Percentiles rank a stretch among this genome's conserved stretches.
Conservation (phyloP, 768 basidiomycete species). For the Hydnomerulius pinastri region DNA sequence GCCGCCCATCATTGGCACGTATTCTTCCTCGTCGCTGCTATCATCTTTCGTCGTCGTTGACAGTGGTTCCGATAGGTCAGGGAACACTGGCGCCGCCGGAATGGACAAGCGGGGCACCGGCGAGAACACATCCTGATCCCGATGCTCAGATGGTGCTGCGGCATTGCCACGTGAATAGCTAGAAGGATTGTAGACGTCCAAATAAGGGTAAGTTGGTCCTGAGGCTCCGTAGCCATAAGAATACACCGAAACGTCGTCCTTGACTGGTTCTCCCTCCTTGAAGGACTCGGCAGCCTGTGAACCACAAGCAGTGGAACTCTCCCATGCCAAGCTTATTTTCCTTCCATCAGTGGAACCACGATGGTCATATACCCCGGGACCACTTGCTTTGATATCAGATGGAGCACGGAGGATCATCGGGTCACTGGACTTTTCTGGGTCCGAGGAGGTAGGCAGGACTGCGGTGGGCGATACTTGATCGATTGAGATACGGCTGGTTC, state of each 20-base stretch:
- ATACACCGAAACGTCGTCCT: constrained; percentile 11
- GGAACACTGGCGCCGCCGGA: constrained; percentile 1
- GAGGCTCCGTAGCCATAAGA: constrained; percentile 31
- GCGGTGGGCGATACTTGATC: constrained; percentile 6
- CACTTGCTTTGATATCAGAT: constrained; percentile 21
- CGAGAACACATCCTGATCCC: not conserved
- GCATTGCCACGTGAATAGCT: not conserved
- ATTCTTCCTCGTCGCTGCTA: constrained; percentile 29
- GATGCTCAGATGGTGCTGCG: constrained; percentile 8
- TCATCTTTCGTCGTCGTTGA: constrained; percentile 2
- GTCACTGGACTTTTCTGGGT: constrained; percentile 6
- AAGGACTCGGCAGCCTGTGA: constrained; percentile 6
- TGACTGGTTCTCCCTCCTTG: constrained; percentile 15
- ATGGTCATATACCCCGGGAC: constrained; percentile 13
- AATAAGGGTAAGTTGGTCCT: constrained; percentile 30
- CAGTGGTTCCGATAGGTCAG: constrained; percentile 7
- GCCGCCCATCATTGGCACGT: constrained; percentile 62
- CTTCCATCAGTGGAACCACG: constrained; percentile 19
- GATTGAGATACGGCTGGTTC: constrained; percentile 18
- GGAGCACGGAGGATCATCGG: constrained; percentile 9
- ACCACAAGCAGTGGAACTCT: constrained; percentile 5
- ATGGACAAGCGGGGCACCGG: not conserved
- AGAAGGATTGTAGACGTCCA: constrained; percentile 32
- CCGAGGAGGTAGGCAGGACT: not conserved
- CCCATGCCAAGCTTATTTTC: constrained; percentile 9